Conservation (phyloP, 2,329 filamentous ascomycete species). For the Fusarium goolgardi region DNA sequence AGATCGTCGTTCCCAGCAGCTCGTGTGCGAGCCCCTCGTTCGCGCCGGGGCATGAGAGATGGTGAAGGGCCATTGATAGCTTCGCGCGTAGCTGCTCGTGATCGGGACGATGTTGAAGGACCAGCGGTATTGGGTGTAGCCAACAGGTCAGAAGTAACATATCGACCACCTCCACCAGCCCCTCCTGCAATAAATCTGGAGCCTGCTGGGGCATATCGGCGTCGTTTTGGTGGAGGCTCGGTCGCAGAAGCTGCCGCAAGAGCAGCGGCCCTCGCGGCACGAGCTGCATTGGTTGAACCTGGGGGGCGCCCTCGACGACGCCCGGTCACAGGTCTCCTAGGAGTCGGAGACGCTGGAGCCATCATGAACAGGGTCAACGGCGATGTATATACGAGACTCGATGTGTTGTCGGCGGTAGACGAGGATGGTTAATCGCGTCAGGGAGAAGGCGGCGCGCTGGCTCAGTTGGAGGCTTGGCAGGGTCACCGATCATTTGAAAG, state of each 20-base stretch:
- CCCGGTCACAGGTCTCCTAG: constrained; percentile 56
- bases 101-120: constrained; percentile 62
- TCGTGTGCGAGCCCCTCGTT: constrained; percentile 67
- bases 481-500: constrained; percentile 46
- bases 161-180: constrained; percentile 85
- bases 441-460: constrained; percentile 48
- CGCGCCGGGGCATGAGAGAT: constrained; percentile 64
- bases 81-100: constrained; percentile 62
- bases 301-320: constrained; percentile 62
- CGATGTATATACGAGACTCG: constrained; percentile 28
- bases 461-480: constrained; percentile 48
- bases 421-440: constrained; percentile 44
- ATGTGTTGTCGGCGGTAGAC: constrained; percentile 33
- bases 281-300: constrained; percentile 57
- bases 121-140: constrained; percentile 62
- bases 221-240: constrained; percentile 76
- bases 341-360: constrained; percentile 54
- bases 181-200: constrained; percentile 64
- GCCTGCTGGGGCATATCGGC: constrained; percentile 76
- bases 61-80: constrained; percentile 53
- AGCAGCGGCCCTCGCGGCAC: constrained; percentile 54
- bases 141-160: constrained; percentile 77
- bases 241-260: constrained; percentile 52
- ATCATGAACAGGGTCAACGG: constrained; percentile 40
- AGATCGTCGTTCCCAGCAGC: constrained; percentile 63